Evolutionary conservation across 805 yeast species (phyloP).

Genomic region (Ogataea saltuana): DNA sequence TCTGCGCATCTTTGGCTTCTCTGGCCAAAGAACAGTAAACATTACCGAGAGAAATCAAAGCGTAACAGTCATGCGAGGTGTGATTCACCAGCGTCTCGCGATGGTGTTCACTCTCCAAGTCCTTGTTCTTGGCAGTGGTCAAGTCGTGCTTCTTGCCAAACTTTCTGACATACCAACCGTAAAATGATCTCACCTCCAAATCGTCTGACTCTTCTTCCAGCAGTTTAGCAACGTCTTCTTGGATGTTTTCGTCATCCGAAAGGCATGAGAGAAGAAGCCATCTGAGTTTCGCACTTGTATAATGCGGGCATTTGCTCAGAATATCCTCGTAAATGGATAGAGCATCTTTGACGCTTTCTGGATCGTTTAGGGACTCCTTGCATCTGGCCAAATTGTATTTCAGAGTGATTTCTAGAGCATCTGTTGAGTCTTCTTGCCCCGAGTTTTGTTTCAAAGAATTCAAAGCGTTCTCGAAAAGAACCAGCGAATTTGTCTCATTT

Average conservation of each 20-base stretch:
- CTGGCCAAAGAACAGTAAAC: constrained; percentile 81
- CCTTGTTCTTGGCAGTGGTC: constrained; percentile 46
- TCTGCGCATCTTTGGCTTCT: constrained; percentile 62
- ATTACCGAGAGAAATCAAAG: constrained; percentile 87
- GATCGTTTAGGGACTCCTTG: constrained; percentile 35
- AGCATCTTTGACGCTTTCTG: constrained; percentile 32
- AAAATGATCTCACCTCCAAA: constrained; percentile 84
- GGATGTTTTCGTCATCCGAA: constrained; percentile 49
- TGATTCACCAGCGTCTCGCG: constrained; percentile 79
- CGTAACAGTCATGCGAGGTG: constrained; percentile 87
- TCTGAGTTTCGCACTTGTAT: constrained; percentile 75
- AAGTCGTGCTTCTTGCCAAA: constrained; percentile 53
- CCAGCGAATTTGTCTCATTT: constrained; percentile 47
- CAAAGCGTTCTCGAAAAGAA: constrained; percentile 45
- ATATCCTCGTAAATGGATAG: constrained; percentile 52
- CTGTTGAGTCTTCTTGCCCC: constrained; percentile 20
- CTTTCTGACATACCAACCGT: constrained; percentile 82
- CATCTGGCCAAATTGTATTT: constrained; percentile 79
- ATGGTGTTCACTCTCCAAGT: constrained; percentile 74
- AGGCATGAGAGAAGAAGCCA: constrained; percentile 60
- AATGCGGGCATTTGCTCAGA: constrained; percentile 62
- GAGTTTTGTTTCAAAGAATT: constrained; percentile 40
- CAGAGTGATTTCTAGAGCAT: constrained; percentile 44
- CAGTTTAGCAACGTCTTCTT: constrained; percentile 54
- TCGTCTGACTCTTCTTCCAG: constrained; percentile 57